These are phyloP conservation scores for Alisma plantagoaquatica DNA, from an alignment of 106 monocot species.

Conservation along the genomic window DNA sequence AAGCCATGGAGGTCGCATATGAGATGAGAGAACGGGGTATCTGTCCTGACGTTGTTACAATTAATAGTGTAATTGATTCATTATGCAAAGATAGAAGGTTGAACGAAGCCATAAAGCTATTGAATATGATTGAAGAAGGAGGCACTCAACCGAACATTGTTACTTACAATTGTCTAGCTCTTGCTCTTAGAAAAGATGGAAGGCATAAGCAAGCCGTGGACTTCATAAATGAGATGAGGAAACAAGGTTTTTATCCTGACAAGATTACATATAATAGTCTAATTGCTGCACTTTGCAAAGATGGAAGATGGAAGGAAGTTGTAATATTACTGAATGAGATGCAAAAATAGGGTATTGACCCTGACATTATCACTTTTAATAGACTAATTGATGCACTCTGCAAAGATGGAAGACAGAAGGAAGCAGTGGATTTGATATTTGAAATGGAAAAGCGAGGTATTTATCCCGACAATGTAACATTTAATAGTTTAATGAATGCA, in stretches of 20 bases:
- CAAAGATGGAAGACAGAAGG: conserved; percentile 16
- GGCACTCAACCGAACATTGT: conserved; percentile 15
- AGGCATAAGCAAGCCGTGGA: conserved; percentile 1
- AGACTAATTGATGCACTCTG: conserved; percentile 17
- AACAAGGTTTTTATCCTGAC: conserved; percentile 7
- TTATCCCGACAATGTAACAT: conserved; percentile 16
- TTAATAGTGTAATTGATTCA: conserved; percentile 21
- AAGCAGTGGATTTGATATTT: conserved; percentile 11
- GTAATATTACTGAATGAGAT: conserved; percentile 14
- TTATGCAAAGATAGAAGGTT: conserved; percentile 12
- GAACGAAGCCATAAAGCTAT: conserved; percentile 6
- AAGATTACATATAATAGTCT: conserved; percentile 7
- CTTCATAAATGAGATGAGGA: conserved; percentile 9
- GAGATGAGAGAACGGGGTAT: conserved; percentile 15
- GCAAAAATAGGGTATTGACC: conserved; percentile 11
- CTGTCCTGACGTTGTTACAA: conserved; percentile 18
- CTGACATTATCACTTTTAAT: conserved; percentile 19
- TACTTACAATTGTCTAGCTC: conserved; percentile 17
- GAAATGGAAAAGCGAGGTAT: conserved; percentile 18
- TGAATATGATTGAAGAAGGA: conserved; percentile 6
- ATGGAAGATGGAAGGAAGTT: not conserved
- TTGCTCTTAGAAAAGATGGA: conserved; percentile 6
- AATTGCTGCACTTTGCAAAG: conserved; percentile 21
- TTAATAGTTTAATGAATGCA: conserved; percentile 21
- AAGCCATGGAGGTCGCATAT: conserved; percentile 5